These are phyloP conservation scores for Drosera capensis DNA, from an alignment of 148 eudicot species.

Conservation along the genomic window DNA sequence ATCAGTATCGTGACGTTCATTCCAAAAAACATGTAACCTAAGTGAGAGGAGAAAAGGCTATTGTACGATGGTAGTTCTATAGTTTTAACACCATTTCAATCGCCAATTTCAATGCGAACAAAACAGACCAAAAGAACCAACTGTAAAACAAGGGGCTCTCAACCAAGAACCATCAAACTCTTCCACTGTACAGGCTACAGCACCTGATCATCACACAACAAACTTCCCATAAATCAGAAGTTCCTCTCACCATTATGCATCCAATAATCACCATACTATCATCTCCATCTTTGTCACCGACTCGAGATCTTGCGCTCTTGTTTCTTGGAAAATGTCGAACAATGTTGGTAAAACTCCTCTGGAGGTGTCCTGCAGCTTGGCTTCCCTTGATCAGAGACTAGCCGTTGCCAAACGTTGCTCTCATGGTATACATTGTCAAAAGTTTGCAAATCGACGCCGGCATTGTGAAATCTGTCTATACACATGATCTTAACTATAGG, in stretches of 20 bases:
- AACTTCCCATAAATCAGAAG: neutral
- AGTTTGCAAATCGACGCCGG: too few species aligned
- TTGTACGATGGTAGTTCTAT: too few species aligned
- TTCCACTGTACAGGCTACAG: neutral
- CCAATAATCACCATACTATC: neutral
- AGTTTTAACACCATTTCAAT: too few species aligned
- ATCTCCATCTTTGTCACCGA: neutral
- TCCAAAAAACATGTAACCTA: too few species aligned
- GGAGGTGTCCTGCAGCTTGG: conserved; percentile 27
- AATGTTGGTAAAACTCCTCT: conserved; percentile 39
- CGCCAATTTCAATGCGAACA: too few species aligned
- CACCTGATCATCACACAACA: neutral
- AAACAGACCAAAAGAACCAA: too few species aligned
- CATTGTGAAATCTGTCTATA: neutral
- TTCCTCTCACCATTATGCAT: neutral
- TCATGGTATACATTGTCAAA: conserved; percentile 26
- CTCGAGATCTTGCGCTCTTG: neutral
- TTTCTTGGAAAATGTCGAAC: conserved; percentile 22
- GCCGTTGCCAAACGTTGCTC: conserved; percentile 84
- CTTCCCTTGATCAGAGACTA: conserved; percentile 59
- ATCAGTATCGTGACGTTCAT: too few species aligned
- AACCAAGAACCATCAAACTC: conserved; percentile 18
- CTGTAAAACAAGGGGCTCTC: conserved; percentile 17
- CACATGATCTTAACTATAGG: neutral
- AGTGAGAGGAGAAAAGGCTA: too few species aligned